Base-by-base conservation (phyloP, 2,329 filamentous ascomycete species). In the Lasiodiplodia sp. region DNA sequence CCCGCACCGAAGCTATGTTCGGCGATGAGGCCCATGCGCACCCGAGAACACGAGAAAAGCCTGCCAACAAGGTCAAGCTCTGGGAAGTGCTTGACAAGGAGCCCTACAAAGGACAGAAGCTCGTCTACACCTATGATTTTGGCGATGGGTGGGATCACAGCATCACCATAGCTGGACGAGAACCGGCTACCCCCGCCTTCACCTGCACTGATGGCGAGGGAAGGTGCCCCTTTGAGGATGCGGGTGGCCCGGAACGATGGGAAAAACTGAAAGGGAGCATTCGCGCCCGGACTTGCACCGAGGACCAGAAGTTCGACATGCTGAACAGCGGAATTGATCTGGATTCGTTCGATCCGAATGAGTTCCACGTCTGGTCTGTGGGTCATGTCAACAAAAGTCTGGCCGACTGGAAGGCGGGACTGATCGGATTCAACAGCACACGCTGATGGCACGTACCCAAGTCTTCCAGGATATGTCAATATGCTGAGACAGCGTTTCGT, bases 51-150 rank as follows among this genome's bases (percentile, higher is more conserved):
- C 55, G 62, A 1, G 66, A 71, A 57, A 71, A 71, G 57, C 64
- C 65, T 25, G 71, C 70, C 14, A 60, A 65, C 47, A 57, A 67
- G 8, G 66, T 69, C 18, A 70, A 69, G 51, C 44, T 74, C 5
- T 70, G 56, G 47, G 62, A 73, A 14, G 56, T 73, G 3, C 69
- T 73, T 34, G 72, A 70, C 12, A 66, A 67, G 18, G 60, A 67
- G 18, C 57, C 68, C 40, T 72, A 31, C 38, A 60, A 25, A 21
- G 37, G n/a, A 12, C 38, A 25, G 14, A 11, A 28, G 2, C 44
- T 8, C 5, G 37, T 16, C 7, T 60, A 60, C 38, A 47, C 38
- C 21, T 60, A 60, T 12, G 38, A 47, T 14, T 60, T 60, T 16
- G 21, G 38, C 11, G 56, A 47, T 10, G 3, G 18, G 2, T 60